phyloP scores from a whole-genome alignment of 2,329 filamentous ascomycete species.

The Alternaria conjuncta region DNA sequence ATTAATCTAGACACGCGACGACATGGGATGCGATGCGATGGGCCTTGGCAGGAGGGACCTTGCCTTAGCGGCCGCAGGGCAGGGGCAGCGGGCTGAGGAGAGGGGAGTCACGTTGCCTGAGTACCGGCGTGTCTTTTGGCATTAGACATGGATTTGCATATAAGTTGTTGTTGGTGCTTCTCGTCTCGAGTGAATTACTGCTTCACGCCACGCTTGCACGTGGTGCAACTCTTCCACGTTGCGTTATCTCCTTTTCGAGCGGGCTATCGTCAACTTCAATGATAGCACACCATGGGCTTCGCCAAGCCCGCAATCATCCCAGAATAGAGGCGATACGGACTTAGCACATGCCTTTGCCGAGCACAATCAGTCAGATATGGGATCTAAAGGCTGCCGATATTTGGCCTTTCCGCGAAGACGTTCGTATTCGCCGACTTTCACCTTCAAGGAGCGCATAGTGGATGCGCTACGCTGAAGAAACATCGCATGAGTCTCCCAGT shows the following conservation, averaged over 20 bases:
- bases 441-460: background rate
- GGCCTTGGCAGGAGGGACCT: conserved; percentile 23
- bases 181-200: background rate
- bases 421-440: background rate
- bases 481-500: background rate
- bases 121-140: background rate
- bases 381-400: background rate
- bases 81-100: background rate
- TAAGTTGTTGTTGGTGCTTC: background rate
- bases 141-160: background rate
- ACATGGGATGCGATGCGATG: conserved; percentile 18
- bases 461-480: background rate
- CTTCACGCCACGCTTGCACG: conserved; percentile 1
- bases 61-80: conserved; percentile 17
- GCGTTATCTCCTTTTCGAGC: background rate
- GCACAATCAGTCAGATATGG: background rate
- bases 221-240: conserved; percentile 6
- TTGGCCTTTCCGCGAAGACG: background rate
- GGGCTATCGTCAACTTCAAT: background rate
- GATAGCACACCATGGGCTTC: background rate
- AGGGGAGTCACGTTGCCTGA: background rate
- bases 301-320: background rate
- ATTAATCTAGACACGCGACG: conserved; percentile 20
- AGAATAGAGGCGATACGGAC: background rate
- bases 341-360: background rate